Percentiles rank a stretch among this genome's conserved stretches.
Evolutionary conservation across 164 flowering plant species (phyloP).

Genomic region (Protea cynaroides): DNA sequence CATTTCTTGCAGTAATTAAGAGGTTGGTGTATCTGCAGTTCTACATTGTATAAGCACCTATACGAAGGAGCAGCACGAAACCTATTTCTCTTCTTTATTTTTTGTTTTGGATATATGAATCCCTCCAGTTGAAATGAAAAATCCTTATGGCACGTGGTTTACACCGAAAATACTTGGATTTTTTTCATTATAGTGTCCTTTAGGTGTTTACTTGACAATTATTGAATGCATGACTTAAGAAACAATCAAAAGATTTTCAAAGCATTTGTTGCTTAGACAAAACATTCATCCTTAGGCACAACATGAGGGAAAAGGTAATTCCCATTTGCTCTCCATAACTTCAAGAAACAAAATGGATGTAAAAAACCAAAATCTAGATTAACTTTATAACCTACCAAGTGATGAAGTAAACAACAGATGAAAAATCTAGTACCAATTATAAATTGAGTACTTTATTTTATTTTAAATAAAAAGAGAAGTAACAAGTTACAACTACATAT

Average conservation of each 20-base stretch:
- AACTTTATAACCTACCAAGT: neutral
- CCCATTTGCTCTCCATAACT: neutral
- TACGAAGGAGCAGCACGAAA: neutral
- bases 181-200: neutral
- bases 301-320: neutral
- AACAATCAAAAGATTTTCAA: neutral
- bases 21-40: neutral
- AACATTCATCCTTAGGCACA: neutral
- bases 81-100: no score
- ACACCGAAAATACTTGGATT: neutral
- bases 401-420: neutral
- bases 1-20: neutral
- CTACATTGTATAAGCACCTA: neutral
- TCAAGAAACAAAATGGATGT: neutral
- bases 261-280: neutral
- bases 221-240: neutral
- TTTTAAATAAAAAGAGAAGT: no score
- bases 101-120: neutral
- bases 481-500: no score
- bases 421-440: no score
- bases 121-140: neutral
- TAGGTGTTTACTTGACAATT: neutral
- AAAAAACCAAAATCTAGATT: neutral
- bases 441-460: no score
- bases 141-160: constrained; percentile 4